A percentile compares a stretch with the other conserved stretches of the same genome.
Evolutionary conservation across 2,329 filamentous ascomycete genomes (phyloP).

Genomic region (Aspergillus spinulosporus): DNA sequence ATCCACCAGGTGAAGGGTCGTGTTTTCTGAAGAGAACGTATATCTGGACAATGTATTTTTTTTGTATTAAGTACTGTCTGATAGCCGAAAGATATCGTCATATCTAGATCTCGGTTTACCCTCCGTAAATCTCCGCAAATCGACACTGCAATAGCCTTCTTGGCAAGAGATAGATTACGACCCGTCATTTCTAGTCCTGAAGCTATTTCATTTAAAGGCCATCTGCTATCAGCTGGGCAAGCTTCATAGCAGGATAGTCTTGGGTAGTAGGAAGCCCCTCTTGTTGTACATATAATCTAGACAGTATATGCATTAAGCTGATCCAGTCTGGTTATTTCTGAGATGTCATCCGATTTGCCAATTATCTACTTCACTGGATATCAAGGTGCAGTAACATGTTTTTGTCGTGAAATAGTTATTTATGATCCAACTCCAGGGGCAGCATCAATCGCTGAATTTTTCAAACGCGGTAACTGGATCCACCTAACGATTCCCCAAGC

Average conservation of each 20-base stretch:
- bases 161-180: too few species aligned
- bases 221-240: too few species aligned
- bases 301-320: neutral
- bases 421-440: neutral
- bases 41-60: neutral
- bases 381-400: neutral
- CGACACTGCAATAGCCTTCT: too few species aligned
- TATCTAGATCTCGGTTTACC: too few species aligned
- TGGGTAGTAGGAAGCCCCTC: neutral
- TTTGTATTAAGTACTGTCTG: too few species aligned
- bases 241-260: too few species aligned
- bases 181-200: too few species aligned
- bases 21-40: neutral
- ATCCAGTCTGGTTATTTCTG: neutral
- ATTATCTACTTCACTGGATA: neutral
- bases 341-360: neutral
- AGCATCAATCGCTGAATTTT: neutral
- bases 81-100: too few species aligned
- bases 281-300: neutral
- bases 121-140: too few species aligned
- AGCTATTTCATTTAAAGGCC: too few species aligned
- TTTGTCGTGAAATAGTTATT: neutral
- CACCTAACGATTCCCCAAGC: neutral
- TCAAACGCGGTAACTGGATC: neutral
- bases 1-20: slow-evolving; percentile 16